Evolutionary conservation across 1,284 basidiomycete species (phyloP).

Genomic region (Sporisorium exsertum): DNA sequence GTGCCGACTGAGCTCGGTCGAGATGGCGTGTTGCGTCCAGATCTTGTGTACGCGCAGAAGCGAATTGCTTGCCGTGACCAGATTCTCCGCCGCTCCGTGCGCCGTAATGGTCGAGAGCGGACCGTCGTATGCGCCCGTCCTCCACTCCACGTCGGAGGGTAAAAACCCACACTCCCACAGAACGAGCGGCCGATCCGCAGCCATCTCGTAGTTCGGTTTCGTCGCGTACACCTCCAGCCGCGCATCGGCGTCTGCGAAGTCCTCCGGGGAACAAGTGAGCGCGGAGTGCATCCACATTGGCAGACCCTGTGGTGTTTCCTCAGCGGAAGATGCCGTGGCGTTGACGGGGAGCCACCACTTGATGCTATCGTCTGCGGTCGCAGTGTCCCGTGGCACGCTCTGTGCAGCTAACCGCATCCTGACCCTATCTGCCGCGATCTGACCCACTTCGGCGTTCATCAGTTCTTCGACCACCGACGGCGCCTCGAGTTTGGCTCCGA

Average conservation of each 20-base stretch:
- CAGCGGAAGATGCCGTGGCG: conserved; percentile 5
- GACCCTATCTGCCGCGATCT: conserved; percentile 41
- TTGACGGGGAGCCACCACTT: conserved; percentile 50
- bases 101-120: conserved; percentile 21
- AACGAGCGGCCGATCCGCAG: conserved; percentile 87
- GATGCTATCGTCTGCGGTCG: background rate
- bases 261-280: background rate
- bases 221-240: conserved; percentile 46
- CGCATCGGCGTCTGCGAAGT: background rate
- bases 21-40: conserved; percentile 57
- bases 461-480: conserved; percentile 80
- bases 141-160: conserved; percentile 79
- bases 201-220: conserved; percentile 94
- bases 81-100: conserved; percentile 1
- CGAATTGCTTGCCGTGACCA: conserved; percentile 9
- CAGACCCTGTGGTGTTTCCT: background rate
- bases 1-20: conserved; percentile 56
- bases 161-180: conserved; percentile 91
- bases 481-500: conserved; percentile 83
- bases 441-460: conserved; percentile 75
- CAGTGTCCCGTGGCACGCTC: background rate
- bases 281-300: conserved; percentile 37
- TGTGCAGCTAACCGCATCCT: conserved; percentile 32
- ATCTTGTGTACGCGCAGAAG: conserved; percentile 40
- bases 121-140: conserved; percentile 74